Percentiles rank a stretch among this genome's conserved stretches.
Conservation (phyloP, 345 rosid genomes). For the Firmiana major region DNA sequence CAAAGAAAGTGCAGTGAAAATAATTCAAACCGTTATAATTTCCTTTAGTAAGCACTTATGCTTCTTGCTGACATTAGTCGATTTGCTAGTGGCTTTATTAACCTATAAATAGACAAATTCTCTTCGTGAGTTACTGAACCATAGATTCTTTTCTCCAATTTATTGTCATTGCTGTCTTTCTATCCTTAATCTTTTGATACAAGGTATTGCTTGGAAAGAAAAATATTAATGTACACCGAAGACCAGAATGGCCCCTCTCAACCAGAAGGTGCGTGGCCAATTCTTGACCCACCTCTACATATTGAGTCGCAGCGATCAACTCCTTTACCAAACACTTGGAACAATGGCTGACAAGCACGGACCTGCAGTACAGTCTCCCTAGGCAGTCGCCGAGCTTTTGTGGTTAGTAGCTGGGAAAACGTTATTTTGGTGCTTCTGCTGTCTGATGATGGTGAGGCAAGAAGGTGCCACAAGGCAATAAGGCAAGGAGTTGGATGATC, state of each 20-base stretch:
- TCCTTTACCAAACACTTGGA: constrained; percentile 22
- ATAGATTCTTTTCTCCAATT: constrained; percentile 25
- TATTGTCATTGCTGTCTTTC: background rate
- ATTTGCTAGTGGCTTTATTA: background rate
- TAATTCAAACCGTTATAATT: too few relatives aligned
- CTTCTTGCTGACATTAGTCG: constrained; percentile 17
- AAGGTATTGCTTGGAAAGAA: background rate
- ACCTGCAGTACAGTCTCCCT: constrained; percentile 18
- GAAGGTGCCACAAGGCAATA: constrained; percentile 12
- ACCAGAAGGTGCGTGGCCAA: constrained; percentile 25
- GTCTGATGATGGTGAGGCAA: constrained; percentile 16
- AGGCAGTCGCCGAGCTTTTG: constrained; percentile 18
- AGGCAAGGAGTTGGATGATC: constrained; percentile 24
- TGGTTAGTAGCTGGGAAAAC: constrained; percentile 33
- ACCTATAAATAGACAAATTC: constrained; percentile 19
- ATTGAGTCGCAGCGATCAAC: constrained; percentile 21
- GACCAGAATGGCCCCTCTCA: background rate
- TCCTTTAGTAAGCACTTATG: background rate
- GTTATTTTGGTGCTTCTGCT: constrained; percentile 20
- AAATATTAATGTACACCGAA: background rate
- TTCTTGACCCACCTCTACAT: constrained; percentile 24
- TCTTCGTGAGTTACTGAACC: background rate
- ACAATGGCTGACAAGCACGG: constrained; percentile 27
- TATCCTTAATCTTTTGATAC: constrained; percentile 16
- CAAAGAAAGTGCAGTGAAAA: too few relatives aligned